phyloP scores from a whole-genome alignment of 2,329 filamentous ascomycete species.

The Arthroderma sp. region DNA sequence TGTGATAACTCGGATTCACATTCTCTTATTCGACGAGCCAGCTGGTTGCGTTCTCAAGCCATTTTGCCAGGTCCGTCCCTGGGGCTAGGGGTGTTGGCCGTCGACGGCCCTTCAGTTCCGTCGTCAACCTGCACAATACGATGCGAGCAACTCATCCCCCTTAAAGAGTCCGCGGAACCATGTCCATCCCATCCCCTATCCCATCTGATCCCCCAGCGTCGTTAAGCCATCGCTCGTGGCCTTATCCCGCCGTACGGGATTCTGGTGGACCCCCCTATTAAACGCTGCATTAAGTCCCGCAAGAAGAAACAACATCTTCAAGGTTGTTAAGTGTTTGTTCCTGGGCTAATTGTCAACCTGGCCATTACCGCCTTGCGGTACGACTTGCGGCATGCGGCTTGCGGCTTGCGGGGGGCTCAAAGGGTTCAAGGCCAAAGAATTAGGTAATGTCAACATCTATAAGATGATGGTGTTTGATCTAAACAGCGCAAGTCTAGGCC shows the following conservation, averaged over 20 bases:
- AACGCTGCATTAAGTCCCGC: slow-evolving; percentile 2
- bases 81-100: not conserved
- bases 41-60: not conserved
- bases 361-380: not conserved
- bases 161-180: not conserved
- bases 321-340: slow-evolving; percentile 4
- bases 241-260: not conserved
- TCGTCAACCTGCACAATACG: not conserved
- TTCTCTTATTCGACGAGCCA: not conserved
- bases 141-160: not conserved
- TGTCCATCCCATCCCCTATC: not conserved
- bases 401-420: not conserved
- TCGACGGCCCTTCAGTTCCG: not conserved
- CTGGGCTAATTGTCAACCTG: not conserved
- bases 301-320: not conserved
- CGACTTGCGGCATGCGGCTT: not conserved
- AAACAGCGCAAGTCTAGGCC: not conserved
- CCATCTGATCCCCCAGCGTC: not conserved
- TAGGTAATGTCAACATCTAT: not conserved
- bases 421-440: not conserved
- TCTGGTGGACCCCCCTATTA: not conserved
- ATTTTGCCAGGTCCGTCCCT: not conserved
- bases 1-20: not conserved
- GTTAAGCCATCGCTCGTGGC: not conserved
- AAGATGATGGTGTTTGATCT: not conserved